Evolutionary conservation across 345 rosid genomes (phyloP), one percentile per base, ranked within the genome.

Genomic region (Euphorbia peplus): DNA sequence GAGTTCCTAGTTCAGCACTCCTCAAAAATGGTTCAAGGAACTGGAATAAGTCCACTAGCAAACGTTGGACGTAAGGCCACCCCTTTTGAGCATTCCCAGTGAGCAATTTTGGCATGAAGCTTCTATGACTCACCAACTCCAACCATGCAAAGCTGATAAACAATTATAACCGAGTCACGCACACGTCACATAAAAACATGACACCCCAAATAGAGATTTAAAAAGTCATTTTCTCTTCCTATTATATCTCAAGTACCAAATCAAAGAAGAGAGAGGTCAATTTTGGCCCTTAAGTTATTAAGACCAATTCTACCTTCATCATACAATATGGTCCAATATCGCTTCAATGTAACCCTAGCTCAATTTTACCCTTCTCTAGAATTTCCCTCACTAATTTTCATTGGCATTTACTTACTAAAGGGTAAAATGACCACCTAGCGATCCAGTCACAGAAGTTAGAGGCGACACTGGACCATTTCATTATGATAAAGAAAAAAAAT

Each of bases 1-100:
- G 88, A 64, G 64, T 74, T 63, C 87, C 92, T 7, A 95, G 82
- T 79, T 90, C 99, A 41, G 96, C 96, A 84, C 89, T 87, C 73
- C 99, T 87, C 79, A 95, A 81, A 85, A 83, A 92, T 5, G 99
- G 99, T 84, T 90, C 99, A 76, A 95, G 83, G 81, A 92, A 95
- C 72, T 90, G 97, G 57, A 95, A 92, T 83, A 95, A 79, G 82
- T 87, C 97, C 28, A 95, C 93, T 65, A 95, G 87, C 86, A 95
- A 71, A 15, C 87, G 90, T 74, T 95, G 99, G 48, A 90, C 82
- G 79, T 79, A 86, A 47, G 96, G 90, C 99, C 99, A 95, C 48
- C 99, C 97, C 81, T 90, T 95, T 77, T 87, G 99, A 53, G 79
- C 85, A 81, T 88, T 87, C 70, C 86, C 89, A 4, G 83, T 85